Percentiles rank a stretch among this genome's conserved stretches.
These are phyloP conservation scores for Hypoxylon sp. DNA, from an alignment of 2,329 filamentous ascomycete genomes.

Conservation along the genomic window DNA sequence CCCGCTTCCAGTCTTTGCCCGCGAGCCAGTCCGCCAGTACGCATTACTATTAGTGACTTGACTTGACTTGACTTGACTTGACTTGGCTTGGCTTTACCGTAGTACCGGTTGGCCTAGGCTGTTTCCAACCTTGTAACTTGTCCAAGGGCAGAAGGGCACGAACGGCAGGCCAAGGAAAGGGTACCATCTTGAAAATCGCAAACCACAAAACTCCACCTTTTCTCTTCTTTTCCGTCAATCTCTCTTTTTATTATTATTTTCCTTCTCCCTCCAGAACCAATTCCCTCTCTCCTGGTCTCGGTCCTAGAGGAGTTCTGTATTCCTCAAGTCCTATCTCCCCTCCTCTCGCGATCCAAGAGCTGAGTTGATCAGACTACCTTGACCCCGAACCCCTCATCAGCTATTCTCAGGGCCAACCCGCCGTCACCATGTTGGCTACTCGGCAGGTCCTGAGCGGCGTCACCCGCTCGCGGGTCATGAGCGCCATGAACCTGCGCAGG, in stretches of 20 bases:
- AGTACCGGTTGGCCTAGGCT: conserved; percentile 27
- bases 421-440: conserved; percentile 71
- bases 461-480: conserved; percentile 63
- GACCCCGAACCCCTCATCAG: conserved; percentile 33
- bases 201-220: conserved; percentile 49
- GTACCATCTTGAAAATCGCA: conserved; percentile 46
- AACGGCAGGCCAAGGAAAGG: too few relatives aligned
- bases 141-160: too few relatives aligned
- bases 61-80: conserved; percentile 35
- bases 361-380: conserved; percentile 46
- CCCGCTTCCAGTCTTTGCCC: too few relatives aligned
- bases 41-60: conserved; percentile 30
- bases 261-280: conserved; percentile 32
- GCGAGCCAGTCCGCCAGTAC: conserved; percentile 27
- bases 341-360: conserved; percentile 29
- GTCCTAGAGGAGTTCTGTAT: conserved; percentile 45
- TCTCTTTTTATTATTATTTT: conserved; percentile 41
- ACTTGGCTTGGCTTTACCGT: conserved; percentile 28
- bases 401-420: conserved; percentile 41
- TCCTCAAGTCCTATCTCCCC: conserved; percentile 43
- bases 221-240: conserved; percentile 39
- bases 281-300: conserved; percentile 40
- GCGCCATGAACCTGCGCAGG: conserved; percentile 69
- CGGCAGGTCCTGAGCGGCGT: conserved; percentile 72
- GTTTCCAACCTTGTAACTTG: too few relatives aligned